Percentiles rank a stretch among this genome's conserved stretches.
These are phyloP conservation scores for Xylaria sp. DNA, from an alignment of 2,329 filamentous ascomycete genomes.

Conservation along the genomic window DNA sequence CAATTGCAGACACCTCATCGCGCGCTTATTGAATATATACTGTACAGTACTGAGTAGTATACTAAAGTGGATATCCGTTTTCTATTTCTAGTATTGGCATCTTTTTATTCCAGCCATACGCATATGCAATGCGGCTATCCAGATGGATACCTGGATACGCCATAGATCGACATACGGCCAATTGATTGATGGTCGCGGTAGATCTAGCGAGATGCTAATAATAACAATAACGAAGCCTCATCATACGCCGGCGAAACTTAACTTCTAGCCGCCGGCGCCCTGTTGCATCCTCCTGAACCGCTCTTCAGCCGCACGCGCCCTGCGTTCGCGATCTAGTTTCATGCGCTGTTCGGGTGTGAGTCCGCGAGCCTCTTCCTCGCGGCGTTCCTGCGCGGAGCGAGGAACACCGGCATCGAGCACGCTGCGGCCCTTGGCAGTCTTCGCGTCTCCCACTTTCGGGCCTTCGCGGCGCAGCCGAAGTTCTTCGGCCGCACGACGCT, in stretches of 20 bases:
- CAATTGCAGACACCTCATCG: background rate
- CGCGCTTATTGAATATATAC: background rate
- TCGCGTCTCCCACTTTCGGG: conserved; percentile 59
- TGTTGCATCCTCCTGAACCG: conserved; percentile 76
- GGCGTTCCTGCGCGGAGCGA: conserved; percentile 82
- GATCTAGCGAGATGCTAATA: background rate
- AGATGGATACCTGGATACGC: background rate
- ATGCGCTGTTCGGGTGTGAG: conserved; percentile 88
- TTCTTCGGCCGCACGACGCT: conserved; percentile 78
- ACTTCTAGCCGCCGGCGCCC: conserved; percentile 48
- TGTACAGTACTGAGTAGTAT: background rate
- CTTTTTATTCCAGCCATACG: background rate
- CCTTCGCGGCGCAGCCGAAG: conserved; percentile 77
- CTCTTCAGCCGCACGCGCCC: conserved; percentile 92
- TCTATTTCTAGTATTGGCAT: conserved; percentile 9
- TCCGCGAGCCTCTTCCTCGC: conserved; percentile 85
- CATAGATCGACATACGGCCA: background rate
- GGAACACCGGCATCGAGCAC: conserved; percentile 67
- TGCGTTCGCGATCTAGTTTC: conserved; percentile 85
- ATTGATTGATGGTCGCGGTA: background rate
- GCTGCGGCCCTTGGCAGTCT: conserved; percentile 58
- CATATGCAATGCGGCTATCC: background rate
- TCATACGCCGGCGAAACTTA: background rate
- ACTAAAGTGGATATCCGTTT: conserved; percentile 2
- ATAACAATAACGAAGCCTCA: background rate